These are phyloP conservation scores for Nothopassalora personata DNA, from an alignment of 2,329 filamentous ascomycete genomes.

Conservation along the genomic window DNA sequence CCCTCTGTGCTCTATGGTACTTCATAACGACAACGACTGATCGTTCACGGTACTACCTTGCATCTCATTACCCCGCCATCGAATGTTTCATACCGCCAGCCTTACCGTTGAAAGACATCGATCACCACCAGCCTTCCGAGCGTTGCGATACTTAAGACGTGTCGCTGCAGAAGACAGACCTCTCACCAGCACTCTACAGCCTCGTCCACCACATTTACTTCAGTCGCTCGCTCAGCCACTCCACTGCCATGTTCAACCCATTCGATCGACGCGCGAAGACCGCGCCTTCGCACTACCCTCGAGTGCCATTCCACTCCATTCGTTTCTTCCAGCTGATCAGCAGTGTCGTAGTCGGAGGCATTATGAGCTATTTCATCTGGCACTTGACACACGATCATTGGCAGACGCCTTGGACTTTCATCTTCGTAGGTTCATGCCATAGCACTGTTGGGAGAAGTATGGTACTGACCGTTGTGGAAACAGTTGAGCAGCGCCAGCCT, in stretches of 20 bases:
- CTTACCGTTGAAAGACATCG: not conserved
- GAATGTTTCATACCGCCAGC: not conserved
- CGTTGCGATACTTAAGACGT: not conserved
- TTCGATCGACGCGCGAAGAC: slow-evolving; percentile 31
- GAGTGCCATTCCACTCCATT: slow-evolving; percentile 39
- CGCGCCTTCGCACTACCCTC: slow-evolving; percentile 41
- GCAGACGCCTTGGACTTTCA: slow-evolving; percentile 55
- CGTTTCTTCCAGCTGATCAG: slow-evolving; percentile 40
- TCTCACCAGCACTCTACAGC: not conserved
- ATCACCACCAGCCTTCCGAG: not conserved
- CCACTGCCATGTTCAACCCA: slow-evolving; percentile 15
- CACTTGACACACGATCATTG: slow-evolving; percentile 49
- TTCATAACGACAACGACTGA: not conserved
- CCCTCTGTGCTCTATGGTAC: not conserved
- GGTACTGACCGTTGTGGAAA: not conserved
- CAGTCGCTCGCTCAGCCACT: not conserved
- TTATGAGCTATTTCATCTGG: slow-evolving; percentile 53
- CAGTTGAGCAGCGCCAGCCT: slow-evolving; percentile 50
- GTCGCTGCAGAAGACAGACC: not conserved
- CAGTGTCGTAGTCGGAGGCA: slow-evolving; percentile 47
- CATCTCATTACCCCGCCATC: slow-evolving; percentile 1
- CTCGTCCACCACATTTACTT: not conserved
- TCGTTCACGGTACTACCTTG: not conserved
- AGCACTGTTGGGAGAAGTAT: not conserved
- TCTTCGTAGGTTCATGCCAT: slow-evolving; percentile 43